Evolutionary conservation across 2,329 filamentous ascomycete species (phyloP).

Genomic region (Mollisiaceae sp.): DNA sequence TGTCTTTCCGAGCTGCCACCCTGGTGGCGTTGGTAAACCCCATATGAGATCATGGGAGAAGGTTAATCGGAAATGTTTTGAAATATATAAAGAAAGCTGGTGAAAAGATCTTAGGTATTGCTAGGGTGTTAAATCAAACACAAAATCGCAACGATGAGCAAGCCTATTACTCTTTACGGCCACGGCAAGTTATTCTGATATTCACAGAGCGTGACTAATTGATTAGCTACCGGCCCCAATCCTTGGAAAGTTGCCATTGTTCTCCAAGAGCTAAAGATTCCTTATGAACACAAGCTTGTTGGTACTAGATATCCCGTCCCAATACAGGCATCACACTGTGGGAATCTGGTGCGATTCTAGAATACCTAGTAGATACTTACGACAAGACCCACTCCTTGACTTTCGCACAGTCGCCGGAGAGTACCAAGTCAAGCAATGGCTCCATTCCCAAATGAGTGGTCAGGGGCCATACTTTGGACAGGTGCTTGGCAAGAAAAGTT

Average conservation of each 20-base stretch:
- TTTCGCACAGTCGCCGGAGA: slow-evolving; percentile 41
- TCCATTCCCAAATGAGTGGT: slow-evolving; percentile 47
- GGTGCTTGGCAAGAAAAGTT: slow-evolving; percentile 42
- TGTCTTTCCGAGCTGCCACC: background rate
- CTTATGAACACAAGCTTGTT: slow-evolving; percentile 46
- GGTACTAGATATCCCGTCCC: slow-evolving; percentile 37
- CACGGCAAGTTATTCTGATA: slow-evolving; percentile 7
- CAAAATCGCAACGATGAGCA: slow-evolving; percentile 19
- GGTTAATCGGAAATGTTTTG: background rate
- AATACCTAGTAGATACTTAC: slow-evolving; percentile 47
- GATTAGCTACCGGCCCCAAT: slow-evolving; percentile 22
- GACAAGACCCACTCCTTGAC: slow-evolving; percentile 45
- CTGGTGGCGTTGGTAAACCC: background rate
- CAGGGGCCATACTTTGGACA: slow-evolving; percentile 50
- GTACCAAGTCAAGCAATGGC: slow-evolving; percentile 45
- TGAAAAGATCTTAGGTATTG: no score
- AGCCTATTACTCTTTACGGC: slow-evolving; percentile 20
- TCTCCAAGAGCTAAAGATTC: slow-evolving; percentile 48
- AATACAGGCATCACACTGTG: slow-evolving; percentile 49
- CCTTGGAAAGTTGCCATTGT: slow-evolving; percentile 49
- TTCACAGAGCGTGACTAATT: slow-evolving; percentile 2
- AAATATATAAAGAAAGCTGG: background rate
- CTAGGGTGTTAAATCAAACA: background rate
- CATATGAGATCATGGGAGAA: slow-evolving; percentile 9
- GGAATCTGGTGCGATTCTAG: slow-evolving; percentile 52